Evolutionary conservation across 148 eudicot species (phyloP).

Genomic region (Suaeda aralocaspica): DNA sequence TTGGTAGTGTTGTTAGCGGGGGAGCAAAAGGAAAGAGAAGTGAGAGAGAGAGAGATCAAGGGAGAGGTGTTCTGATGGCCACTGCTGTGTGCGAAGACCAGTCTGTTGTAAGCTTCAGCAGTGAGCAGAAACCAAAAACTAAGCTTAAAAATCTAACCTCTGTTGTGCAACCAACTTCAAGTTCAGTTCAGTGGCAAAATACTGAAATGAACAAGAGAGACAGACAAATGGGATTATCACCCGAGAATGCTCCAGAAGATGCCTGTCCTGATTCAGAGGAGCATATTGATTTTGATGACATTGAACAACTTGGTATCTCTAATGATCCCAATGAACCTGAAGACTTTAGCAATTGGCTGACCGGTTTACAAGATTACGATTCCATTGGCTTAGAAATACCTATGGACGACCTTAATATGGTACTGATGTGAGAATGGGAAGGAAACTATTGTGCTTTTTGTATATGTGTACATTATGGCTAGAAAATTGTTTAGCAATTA

Average conservation of each 20-base stretch:
- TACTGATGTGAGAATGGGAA: slow-evolving; percentile 11
- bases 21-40: slow-evolving; percentile 36
- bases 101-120: slow-evolving; percentile 21
- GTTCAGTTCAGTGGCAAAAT: slow-evolving; percentile 19
- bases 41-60: slow-evolving; percentile 29
- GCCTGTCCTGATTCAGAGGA: slow-evolving; percentile 30
- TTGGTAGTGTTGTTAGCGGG: slow-evolving; percentile 12
- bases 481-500: slow-evolving; percentile 11
- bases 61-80: slow-evolving; percentile 16
- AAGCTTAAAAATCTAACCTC: slow-evolving; percentile 26
- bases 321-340: slow-evolving; percentile 28
- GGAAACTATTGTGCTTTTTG: slow-evolving; percentile 9
- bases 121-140: slow-evolving; percentile 26
- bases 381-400: slow-evolving; percentile 49
- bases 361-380: slow-evolving; percentile 44
- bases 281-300: slow-evolving; percentile 36
- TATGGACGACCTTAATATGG: slow-evolving; percentile 48
- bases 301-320: slow-evolving; percentile 33
- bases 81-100: slow-evolving; percentile 15
- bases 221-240: slow-evolving; percentile 11
- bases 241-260: slow-evolving; percentile 23
- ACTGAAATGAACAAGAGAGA: slow-evolving; percentile 16
- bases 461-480: slow-evolving; percentile 16
- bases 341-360: slow-evolving; percentile 40
- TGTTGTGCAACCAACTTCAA: slow-evolving; percentile 1